Conservation (phyloP, 2,329 filamentous ascomycete genomes). For the Trichoderma lentiforme region DNA sequence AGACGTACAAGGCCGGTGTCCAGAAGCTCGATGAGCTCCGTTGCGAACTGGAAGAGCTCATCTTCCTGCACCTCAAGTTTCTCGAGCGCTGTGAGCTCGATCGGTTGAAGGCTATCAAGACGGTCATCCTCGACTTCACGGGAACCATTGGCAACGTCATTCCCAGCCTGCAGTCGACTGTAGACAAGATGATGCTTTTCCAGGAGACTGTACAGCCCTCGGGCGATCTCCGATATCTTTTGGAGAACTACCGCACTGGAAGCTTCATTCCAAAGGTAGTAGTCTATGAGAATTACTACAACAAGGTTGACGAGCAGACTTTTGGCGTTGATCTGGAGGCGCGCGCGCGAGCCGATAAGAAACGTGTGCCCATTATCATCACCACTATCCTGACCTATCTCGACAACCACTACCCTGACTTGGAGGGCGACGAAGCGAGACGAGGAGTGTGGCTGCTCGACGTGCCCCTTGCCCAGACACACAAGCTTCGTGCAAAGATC, state of each 20-base stretch:
- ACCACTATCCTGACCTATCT: conserved; percentile 93
- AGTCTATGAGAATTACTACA: conserved; percentile 98
- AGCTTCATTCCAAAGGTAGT: conserved; percentile 87
- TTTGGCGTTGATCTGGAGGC: conserved; percentile 98
- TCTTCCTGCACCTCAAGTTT: conserved; percentile 88
- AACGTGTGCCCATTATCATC: conserved; percentile 88
- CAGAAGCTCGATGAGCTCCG: conserved; percentile 84
- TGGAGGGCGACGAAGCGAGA: conserved; percentile 92
- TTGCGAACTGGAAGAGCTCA: conserved; percentile 93
- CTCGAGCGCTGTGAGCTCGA: conserved; percentile 97
- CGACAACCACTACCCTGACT: conserved; percentile 93
- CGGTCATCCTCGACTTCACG: conserved; percentile 94
- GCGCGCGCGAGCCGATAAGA: conserved; percentile 86
- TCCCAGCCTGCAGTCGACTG: conserved; percentile 87
- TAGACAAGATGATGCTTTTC: conserved; percentile 98
- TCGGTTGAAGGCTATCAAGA: conserved; percentile 95
- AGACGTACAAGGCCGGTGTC: conserved; percentile 85
- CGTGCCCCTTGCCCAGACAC: conserved; percentile 78
- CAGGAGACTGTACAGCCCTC: conserved; percentile 96
- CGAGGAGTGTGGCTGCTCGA: conserved; percentile 93
- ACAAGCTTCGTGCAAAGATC: conserved; percentile 75
- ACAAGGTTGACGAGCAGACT: conserved; percentile 93
- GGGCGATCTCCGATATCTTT: conserved; percentile 84
- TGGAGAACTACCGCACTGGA: conserved; percentile 96
- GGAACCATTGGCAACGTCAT: conserved; percentile 98